Evolutionary conservation across 805 yeast genomes (phyloP), one percentile per base, ranked within the genome.

Genomic region (Wickerhamiella sorbophila): DNA sequence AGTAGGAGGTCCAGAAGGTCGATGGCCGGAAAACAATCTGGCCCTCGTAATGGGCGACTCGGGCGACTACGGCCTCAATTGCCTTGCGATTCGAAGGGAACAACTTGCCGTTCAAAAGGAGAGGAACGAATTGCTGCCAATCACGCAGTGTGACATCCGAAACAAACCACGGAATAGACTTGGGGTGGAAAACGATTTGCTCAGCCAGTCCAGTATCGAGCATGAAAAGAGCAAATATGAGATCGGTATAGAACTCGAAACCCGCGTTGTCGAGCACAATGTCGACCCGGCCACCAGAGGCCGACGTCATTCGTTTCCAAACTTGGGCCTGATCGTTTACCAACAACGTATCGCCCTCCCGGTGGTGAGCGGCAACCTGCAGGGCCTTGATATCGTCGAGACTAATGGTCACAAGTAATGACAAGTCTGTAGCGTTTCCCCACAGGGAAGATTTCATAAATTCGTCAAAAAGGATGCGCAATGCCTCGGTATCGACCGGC

Each of bases 361-460:
- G 71, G 16, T 85, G 85, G 48, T 80, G 85, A 10, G 80, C 82
- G 34, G 95, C 95, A 10, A 51, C 52, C 65, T 91, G 99, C 32
- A 85, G 75, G 4, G 88, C 76, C 60, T 84, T 81, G 53, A 91
- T 80, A 50, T 91, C 95, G 37, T 87, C 95, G 22, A 85, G 58
- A 16, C 65, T 50, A 31, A 60, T 55, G 5, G 86, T 75, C n/a
- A 88, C 85, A 48, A 91, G 67, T 41, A 93, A 65, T 0, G 96
- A 85, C 55, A 91, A 70, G 60, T 91, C 99, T 3, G 96, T 84
- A 16, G 97, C 96, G 60, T 91, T 91, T 21, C 99, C 99, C 99
- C 99, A 91, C 41, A 91, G 63, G 0, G 95, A 83, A 42, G 88
- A 74, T 56, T 86, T 94, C 34, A 82, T 62, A 48, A 87, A 81